These are phyloP conservation scores for Eutrema japonicum DNA, from an alignment of 345 rosid species.

Conservation along the genomic window DNA sequence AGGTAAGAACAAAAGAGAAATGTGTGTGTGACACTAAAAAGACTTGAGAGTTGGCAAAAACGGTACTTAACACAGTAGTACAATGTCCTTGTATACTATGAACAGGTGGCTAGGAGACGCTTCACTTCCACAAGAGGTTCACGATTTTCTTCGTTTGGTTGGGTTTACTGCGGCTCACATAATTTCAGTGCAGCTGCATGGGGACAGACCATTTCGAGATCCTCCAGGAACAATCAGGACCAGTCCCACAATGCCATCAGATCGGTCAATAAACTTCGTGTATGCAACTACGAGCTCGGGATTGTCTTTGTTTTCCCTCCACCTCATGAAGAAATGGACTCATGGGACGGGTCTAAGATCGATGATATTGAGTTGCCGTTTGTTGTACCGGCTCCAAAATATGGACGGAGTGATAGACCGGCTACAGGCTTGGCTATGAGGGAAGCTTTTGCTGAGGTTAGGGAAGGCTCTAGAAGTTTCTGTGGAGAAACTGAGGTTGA, in stretches of 20 bases:
- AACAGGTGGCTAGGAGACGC: slow-evolving; percentile 77
- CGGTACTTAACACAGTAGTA: slow-evolving; percentile 11
- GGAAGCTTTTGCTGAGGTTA: slow-evolving; percentile 58
- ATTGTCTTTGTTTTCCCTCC: slow-evolving; percentile 83
- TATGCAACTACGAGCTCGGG: slow-evolving; percentile 90
- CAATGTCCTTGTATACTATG: slow-evolving; percentile 18
- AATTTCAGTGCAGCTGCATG: slow-evolving; percentile 95
- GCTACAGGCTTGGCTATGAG: slow-evolving; percentile 81
- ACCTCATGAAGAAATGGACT: slow-evolving; percentile 39
- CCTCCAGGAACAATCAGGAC: slow-evolving; percentile 45
- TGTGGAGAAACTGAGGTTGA: slow-evolving; percentile 44
- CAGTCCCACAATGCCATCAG: slow-evolving; percentile 38
- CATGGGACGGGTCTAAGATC: slow-evolving; percentile 39
- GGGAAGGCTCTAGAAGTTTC: slow-evolving; percentile 44
- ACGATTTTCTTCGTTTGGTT: slow-evolving; percentile 65
- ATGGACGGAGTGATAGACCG: slow-evolving; percentile 65
- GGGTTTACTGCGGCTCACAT: slow-evolving; percentile 95
- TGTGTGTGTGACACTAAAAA: neutral
- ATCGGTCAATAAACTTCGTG: slow-evolving; percentile 54
- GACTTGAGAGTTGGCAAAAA: neutral
- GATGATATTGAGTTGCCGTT: slow-evolving; percentile 76
- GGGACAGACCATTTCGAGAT: slow-evolving; percentile 67
- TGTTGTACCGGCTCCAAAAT: slow-evolving; percentile 79
- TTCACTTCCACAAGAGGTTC: slow-evolving; percentile 56
- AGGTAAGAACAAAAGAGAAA: slow-evolving; percentile 50